These are phyloP conservation scores for Sporothrix brunneoviolacea DNA, from an alignment of 2,329 filamentous ascomycete species.

Conservation along the genomic window DNA sequence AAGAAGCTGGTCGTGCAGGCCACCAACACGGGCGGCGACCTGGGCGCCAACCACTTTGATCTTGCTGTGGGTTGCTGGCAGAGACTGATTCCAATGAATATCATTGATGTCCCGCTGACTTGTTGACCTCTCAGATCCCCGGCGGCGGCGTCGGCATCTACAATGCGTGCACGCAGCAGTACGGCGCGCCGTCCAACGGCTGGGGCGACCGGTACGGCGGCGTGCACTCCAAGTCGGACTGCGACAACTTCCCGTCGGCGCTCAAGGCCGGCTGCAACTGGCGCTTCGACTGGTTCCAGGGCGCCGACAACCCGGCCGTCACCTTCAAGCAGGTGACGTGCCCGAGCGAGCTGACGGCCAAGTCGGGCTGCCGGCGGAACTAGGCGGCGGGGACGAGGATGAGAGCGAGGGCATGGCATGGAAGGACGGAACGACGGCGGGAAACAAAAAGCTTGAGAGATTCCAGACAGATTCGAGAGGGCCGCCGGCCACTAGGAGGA, in stretches of 20 bases:
- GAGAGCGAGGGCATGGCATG: neutral
- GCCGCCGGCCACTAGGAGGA: neutral
- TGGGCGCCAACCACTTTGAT: slow-evolving; percentile 50
- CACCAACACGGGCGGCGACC: slow-evolving; percentile 51
- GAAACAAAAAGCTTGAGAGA: too few species aligned
- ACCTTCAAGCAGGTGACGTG: slow-evolving; percentile 50
- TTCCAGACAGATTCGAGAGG: too few species aligned
- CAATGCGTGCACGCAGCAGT: slow-evolving; percentile 41
- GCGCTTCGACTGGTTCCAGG: slow-evolving; percentile 59
- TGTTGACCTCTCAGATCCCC: too few species aligned
- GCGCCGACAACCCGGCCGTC: slow-evolving; percentile 51
- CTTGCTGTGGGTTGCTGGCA: slow-evolving; percentile 31
- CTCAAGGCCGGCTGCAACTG: slow-evolving; percentile 54
- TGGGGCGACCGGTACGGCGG: slow-evolving; percentile 56
- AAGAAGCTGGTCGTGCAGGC: slow-evolving; percentile 57
- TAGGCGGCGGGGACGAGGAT: too few species aligned
- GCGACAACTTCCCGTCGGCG: slow-evolving; percentile 44
- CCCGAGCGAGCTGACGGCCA: slow-evolving; percentile 40
- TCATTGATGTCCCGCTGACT: slow-evolving; percentile 18
- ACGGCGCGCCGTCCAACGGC: slow-evolving; percentile 38
- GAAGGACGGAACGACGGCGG: too few species aligned
- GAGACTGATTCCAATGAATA: neutral
- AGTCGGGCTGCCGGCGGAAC: slow-evolving; percentile 30
- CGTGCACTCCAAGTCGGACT: slow-evolving; percentile 43
- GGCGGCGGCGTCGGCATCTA: slow-evolving; percentile 49